phyloP scores from a whole-genome alignment of 768 basidiomycete species.

The Lactarius sanguifluus region DNA sequence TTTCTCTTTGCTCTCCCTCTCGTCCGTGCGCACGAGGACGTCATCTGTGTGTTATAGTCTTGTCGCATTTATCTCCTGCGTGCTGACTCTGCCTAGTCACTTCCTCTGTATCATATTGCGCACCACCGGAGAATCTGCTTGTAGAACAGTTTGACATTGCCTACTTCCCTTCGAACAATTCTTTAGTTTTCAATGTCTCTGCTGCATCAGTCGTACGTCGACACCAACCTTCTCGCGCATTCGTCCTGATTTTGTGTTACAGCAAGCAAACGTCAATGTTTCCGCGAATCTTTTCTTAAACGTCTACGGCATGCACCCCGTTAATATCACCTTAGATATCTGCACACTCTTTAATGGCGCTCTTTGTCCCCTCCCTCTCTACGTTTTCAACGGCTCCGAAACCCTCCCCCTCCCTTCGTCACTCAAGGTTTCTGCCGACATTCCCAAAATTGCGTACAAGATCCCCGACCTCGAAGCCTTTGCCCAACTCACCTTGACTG shows the following conservation, averaged over 20 bases:
- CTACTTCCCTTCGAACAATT: constrained; percentile 68
- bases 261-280: constrained; percentile 79
- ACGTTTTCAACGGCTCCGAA: constrained; percentile 86
- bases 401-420: constrained; percentile 62
- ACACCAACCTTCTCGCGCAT: constrained; percentile 18
- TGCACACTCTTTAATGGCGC: constrained; percentile 76
- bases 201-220: constrained; percentile 80
- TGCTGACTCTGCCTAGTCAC: constrained; percentile 53
- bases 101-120: constrained; percentile 85
- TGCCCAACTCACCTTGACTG: constrained; percentile 72
- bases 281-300: constrained; percentile 79
- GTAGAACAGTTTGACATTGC: constrained; percentile 74
- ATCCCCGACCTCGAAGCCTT: constrained; percentile 93
- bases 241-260: constrained; percentile 23
- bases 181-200: constrained; percentile 80
- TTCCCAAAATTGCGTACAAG: constrained; percentile 80
- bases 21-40: constrained; percentile 51
- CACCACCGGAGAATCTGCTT: constrained; percentile 75
- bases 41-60: constrained; percentile 53
- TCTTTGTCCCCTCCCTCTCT: constrained; percentile 78
- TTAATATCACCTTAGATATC: constrained; percentile 86
- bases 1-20: constrained; percentile 41
- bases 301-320: constrained; percentile 80
- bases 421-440: constrained; percentile 50
- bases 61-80: constrained; percentile 5